Evolutionary conservation across 805 yeast genomes (phyloP), one percentile per base, ranked within the genome.

Genomic region (Nakazawaea pomicola): DNA sequence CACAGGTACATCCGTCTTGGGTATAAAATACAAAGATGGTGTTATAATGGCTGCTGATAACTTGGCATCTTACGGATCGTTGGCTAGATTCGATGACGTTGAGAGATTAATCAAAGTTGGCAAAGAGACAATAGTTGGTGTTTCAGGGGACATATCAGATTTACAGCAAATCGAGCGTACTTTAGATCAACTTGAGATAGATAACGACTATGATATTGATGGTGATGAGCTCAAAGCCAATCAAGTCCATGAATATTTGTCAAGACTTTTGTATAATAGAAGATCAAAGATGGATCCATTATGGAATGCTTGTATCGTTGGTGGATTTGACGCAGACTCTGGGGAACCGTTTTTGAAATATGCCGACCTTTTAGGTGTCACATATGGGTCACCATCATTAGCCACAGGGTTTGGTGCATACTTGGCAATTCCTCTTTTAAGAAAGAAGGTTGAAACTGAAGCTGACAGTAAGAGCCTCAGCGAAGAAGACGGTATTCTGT

Each of bases 381-480:
- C 95, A 2, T 93, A 86, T 62, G 73, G 86, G 3, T 74, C 98
- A 0, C 93, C 95, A 23, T 72, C 95, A 2, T 67, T 93, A 43
- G 96, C 97, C 34, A 90, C 98, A 3, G 99, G 99, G 1, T 91
- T 89, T 60, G 99, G 99, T 45, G 83, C 95, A 9, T 90, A 93
- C 62, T 72, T 93, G 62, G 99, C 99, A 3, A 65, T 89, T 33
- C 99, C 99, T 19, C 65, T 93, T 53, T 72, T 93, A 58, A 81
- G 99, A 67, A 80, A 84, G 58, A 74, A 82, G 45, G 86, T 84
- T 27, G 95, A 88, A 44, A 65, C 69, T 31, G 97, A 89, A 52
- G 78, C 72, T 20, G 96, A 89, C 55, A 85, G 75, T 44, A 72
- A 64, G 29, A 80, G 79, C 30, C 74, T 88, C 21, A 66, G 76